phyloP scores from a whole-genome alignment of 352 stramenopile genomes.

The Halophytophthora batemanensis region DNA sequence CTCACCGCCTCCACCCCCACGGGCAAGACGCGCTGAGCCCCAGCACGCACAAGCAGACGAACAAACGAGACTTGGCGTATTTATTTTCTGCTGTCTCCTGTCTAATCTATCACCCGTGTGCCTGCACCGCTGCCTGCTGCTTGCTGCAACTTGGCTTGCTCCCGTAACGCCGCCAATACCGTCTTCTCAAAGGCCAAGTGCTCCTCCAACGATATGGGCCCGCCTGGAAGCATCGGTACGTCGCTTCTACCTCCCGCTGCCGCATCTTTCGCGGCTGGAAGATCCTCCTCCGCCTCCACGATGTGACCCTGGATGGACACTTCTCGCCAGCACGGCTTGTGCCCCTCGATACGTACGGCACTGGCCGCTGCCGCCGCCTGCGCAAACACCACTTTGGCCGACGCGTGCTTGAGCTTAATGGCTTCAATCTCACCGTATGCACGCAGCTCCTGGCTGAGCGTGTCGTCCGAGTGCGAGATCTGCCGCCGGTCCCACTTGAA shows the following conservation, averaged over 20 bases:
- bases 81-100: conserved; percentile 16
- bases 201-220: conserved; percentile 47
- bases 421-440: conserved; percentile 61
- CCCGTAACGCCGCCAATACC: conserved; percentile 49
- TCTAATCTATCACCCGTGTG: conserved; percentile 12
- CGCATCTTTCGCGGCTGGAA: conserved; percentile 21
- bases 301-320: conserved; percentile 75
- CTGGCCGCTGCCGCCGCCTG: conserved; percentile 44
- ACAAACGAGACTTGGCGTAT: conserved; percentile 5
- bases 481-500: conserved; percentile 74
- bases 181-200: conserved; percentile 53
- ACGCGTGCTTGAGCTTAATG: conserved; percentile 70
- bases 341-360: conserved; percentile 63
- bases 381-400: conserved; percentile 61
- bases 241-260: conserved; percentile 12
- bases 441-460: conserved; percentile 53
- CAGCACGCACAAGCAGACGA: background rate
- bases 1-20: conserved; percentile 30
- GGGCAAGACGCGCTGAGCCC: conserved; percentile 38
- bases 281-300: conserved; percentile 49
- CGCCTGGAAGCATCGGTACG: conserved; percentile 30
- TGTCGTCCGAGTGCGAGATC: conserved; percentile 74
- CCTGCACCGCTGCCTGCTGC: conserved; percentile 10
- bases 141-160: conserved; percentile 35
- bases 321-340: conserved; percentile 66